Evolutionary conservation across 805 yeast species (phyloP).

Genomic region (Candida odintsovae): DNA sequence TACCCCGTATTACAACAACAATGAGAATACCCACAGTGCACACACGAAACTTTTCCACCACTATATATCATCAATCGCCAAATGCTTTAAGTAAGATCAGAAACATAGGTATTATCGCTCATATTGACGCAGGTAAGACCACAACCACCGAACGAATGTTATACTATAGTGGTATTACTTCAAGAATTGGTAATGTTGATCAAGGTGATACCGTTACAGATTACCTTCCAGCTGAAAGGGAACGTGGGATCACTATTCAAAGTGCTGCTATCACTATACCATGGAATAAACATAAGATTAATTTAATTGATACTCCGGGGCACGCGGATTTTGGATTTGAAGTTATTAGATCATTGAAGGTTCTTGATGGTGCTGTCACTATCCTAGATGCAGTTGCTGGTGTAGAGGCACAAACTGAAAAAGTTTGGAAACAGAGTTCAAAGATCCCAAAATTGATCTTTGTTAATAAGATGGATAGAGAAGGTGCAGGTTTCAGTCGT

Average conservation of each 20-base stretch:
- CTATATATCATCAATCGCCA: not conserved
- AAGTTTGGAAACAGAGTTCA: constrained; percentile 88
- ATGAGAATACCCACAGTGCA: not conserved
- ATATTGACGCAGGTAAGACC: constrained; percentile 97
- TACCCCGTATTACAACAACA: not conserved
- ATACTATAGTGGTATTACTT: constrained; percentile 78
- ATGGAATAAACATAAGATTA: constrained; percentile 74
- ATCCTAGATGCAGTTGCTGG: constrained; percentile 96
- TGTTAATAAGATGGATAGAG: constrained; percentile 93
- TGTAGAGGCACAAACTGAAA: constrained; percentile 96
- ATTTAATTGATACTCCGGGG: constrained; percentile 95
- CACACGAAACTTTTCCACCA: not conserved
- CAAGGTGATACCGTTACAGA: constrained; percentile 97
- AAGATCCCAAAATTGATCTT: constrained; percentile 75
- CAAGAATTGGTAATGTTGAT: constrained; percentile 86
- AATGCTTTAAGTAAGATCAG: constrained; percentile 36
- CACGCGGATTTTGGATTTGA: constrained; percentile 97
- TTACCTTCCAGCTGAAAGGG: constrained; percentile 81
- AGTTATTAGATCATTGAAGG: constrained; percentile 83
- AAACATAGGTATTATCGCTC: constrained; percentile 97
- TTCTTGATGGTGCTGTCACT: constrained; percentile 90
- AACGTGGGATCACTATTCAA: constrained; percentile 92
- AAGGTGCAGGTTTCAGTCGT: constrained; percentile 90
- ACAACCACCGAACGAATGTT: constrained; percentile 96
- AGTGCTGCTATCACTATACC: constrained; percentile 91